phyloP scores from a whole-genome alignment of 352 stramenopile species.

The Plasmopara halstedii region DNA sequence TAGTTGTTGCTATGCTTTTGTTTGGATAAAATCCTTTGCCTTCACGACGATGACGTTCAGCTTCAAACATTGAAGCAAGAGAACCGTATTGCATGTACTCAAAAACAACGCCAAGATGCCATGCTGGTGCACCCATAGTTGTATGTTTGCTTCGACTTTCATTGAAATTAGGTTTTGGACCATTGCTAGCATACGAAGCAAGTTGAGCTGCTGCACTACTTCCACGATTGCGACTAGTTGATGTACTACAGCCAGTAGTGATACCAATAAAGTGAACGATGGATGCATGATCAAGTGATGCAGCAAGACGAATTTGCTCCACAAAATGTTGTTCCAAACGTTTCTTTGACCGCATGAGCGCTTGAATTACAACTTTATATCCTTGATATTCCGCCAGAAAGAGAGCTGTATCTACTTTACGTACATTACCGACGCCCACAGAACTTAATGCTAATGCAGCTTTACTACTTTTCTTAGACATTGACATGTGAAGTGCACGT shows the following conservation, averaged over 20 bases:
- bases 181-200: constrained; percentile 9
- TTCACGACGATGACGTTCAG: constrained; percentile 48
- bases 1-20: constrained; percentile 22
- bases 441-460: constrained; percentile 22
- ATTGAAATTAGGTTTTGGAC: constrained; percentile 17
- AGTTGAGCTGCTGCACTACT: constrained; percentile 10
- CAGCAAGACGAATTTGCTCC: constrained; percentile 59
- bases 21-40: constrained; percentile 39
- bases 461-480: constrained; percentile 22
- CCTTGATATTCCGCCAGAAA: constrained; percentile 63
- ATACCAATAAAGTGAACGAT: constrained; percentile 78
- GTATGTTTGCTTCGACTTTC: constrained; percentile 20
- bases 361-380: constrained; percentile 61
- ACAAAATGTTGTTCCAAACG: constrained; percentile 48
- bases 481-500: constrained; percentile 22
- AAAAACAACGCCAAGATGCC: constrained; percentile 64
- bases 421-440: constrained; percentile 13
- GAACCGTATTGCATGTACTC: constrained; percentile 71
- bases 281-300: constrained; percentile 47
- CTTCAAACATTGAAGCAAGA: constrained; percentile 47
- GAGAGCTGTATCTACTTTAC: constrained; percentile 22
- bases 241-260: constrained; percentile 46
- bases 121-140: constrained; percentile 30
- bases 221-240: constrained; percentile 20
- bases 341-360: constrained; percentile 46